Base-by-base conservation (phyloP, 768 basidiomycete genomes). In the Boletus bicolor region DNA sequence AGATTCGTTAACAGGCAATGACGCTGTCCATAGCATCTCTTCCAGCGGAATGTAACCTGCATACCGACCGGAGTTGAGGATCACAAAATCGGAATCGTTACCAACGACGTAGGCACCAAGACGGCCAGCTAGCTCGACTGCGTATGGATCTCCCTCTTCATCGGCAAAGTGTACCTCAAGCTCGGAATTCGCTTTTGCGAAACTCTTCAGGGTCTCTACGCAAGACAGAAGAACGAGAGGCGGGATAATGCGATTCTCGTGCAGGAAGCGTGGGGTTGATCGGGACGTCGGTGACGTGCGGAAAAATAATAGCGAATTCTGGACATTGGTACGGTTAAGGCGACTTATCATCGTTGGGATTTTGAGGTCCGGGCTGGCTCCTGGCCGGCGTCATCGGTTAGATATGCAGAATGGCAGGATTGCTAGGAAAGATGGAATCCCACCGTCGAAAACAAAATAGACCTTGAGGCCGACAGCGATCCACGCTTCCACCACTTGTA, bases 361-460 rank as follows among this genome's bases (percentile, higher is more conserved):
- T 71, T 93, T 93, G 49, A 89, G 72, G n/a, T 75, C 72, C 0
- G 90, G 88, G 49, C 76, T 79, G 34, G 90, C 77, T 24, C 91
- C 91, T 93, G 54, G 24, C 39, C 42, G 48, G 50, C 37, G 45
- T 52, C 37, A 11, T 57, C 7, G 48, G 37, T 72, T 36, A 70
- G 63, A 51, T 11, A 36, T 36, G 48, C 2, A 43, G 42, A 43
- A 3, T 24, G 9, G 21, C 3, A 41, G 21, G 7, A 12, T 17
- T 44, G 14, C 11, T 26, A 42, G 21, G 30, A 24, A 39, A 73
- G 79, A 53, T 59, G 24, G 15, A 39, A 1, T 43, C 63, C 15
- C 45, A 92, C 91, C 91, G 66, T 93, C 91, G 61, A 93, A 93
- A 7, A 93, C 91, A 61, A 93, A 88, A 63, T 82, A 77, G 7